Conservation (phyloP, 495 filamentous ascomycete genomes). For the Baudoinia panamericana region DNA sequence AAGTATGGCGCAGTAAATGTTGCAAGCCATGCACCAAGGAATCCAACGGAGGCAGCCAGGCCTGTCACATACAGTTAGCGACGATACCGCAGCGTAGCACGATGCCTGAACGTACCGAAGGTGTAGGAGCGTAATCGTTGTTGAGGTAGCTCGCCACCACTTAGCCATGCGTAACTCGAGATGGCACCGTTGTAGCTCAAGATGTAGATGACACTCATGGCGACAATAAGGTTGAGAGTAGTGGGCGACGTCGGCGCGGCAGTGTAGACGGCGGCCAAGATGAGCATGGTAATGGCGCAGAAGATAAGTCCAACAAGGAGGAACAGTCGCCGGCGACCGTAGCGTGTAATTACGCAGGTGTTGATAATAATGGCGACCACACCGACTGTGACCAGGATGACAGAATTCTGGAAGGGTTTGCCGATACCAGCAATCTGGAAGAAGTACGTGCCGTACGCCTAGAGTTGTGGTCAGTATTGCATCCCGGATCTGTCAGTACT, state of each 20-base stretch:
- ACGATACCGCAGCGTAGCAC: too few species aligned
- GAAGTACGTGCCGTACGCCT: constrained; percentile 50
- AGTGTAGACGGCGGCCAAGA: constrained; percentile 43
- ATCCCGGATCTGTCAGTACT: not conserved
- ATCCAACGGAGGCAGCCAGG: constrained; percentile 24
- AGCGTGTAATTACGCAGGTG: constrained; percentile 38
- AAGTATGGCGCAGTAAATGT: constrained; percentile 36
- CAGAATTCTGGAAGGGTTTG: constrained; percentile 46
- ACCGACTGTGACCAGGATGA: constrained; percentile 42
- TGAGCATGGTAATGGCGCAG: constrained; percentile 42
- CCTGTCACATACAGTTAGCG: not conserved
- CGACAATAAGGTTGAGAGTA: constrained; percentile 43
- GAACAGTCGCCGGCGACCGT: constrained; percentile 42
- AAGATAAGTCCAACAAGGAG: constrained; percentile 38
- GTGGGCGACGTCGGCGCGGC: constrained; percentile 32
- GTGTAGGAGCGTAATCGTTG: constrained; percentile 44
- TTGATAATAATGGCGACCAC: constrained; percentile 46
- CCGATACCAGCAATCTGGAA: constrained; percentile 49
- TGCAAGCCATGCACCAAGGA: constrained; percentile 42
- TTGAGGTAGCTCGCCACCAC: constrained; percentile 45
- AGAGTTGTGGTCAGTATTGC: not conserved
- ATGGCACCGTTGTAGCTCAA: constrained; percentile 43
- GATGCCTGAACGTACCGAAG: too few species aligned
- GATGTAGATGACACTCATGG: constrained; percentile 43
- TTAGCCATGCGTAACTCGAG: constrained; percentile 47